Evolutionary conservation across 2,329 filamentous ascomycete species (phyloP).

Genomic region (Fusarium sp.): DNA sequence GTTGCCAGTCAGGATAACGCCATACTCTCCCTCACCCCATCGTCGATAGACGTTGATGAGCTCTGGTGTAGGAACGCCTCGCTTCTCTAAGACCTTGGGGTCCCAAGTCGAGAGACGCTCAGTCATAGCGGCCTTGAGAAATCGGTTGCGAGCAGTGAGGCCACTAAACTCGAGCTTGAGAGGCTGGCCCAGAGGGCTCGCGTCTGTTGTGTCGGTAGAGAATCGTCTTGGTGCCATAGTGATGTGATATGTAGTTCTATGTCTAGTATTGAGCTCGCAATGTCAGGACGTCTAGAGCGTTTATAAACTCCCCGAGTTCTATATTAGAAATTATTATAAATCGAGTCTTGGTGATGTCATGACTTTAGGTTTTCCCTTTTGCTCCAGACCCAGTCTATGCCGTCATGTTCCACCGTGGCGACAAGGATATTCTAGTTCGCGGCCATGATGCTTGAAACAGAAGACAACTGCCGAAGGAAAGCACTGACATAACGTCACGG

Average conservation of each 20-base stretch:
- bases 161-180: slow-evolving; percentile 63
- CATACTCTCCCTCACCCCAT: slow-evolving; percentile 69
- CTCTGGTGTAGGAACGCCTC: slow-evolving; percentile 56
- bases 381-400: slow-evolving; percentile 7
- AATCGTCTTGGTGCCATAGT: slow-evolving; percentile 27
- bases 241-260: neutral
- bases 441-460: neutral
- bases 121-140: slow-evolving; percentile 75
- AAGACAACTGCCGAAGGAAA: slow-evolving; percentile 2
- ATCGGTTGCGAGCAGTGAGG: slow-evolving; percentile 70
- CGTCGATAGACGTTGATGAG: slow-evolving; percentile 65
- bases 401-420: slow-evolving; percentile 24
- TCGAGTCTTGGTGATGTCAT: slow-evolving; percentile 17
- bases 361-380: neutral
- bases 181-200: slow-evolving; percentile 54
- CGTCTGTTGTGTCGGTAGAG: slow-evolving; percentile 4
- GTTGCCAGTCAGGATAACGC: slow-evolving; percentile 71
- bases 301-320: neutral
- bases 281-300: fast-evolving
- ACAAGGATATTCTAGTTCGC: slow-evolving; percentile 11
- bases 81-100: slow-evolving; percentile 60
- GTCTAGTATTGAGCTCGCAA: fast-evolving
- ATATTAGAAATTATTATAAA: slow-evolving; percentile 3
- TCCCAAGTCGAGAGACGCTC: slow-evolving; percentile 72
- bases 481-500: slow-evolving; percentile 1